Conservation (phyloP, 306 rosid species). For the Begonia fuchsioides region DNA sequence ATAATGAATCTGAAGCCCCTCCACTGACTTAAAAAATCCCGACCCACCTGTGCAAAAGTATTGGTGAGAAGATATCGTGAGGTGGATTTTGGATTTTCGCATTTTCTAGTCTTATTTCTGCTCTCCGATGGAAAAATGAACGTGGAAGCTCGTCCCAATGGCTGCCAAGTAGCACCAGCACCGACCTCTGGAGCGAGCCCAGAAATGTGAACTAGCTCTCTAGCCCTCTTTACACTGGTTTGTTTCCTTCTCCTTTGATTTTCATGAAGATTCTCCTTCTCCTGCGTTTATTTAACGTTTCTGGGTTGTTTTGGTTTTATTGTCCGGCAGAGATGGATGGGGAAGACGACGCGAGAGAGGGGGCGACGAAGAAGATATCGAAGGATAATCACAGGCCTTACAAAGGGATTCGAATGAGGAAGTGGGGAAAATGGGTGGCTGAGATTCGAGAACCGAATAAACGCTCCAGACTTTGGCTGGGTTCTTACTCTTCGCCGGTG, state of each 20-base stretch:
- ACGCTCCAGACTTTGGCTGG: slow-evolving; percentile 95
- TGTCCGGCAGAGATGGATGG: slow-evolving; percentile 5
- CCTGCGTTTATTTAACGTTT: background rate
- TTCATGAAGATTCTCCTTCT: slow-evolving; percentile 21
- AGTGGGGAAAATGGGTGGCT: too few relatives aligned
- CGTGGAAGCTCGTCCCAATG: slow-evolving; percentile 60
- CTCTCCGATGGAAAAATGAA: slow-evolving; percentile 21
- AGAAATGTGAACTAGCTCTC: background rate
- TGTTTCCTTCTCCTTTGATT: slow-evolving; percentile 13
- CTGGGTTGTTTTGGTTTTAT: background rate
- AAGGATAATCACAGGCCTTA: slow-evolving; percentile 45
- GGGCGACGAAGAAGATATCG: slow-evolving; percentile 19
- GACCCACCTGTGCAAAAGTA: background rate
- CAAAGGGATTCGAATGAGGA: slow-evolving; percentile 98
- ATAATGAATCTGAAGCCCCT: too few relatives aligned
- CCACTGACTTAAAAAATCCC: too few relatives aligned
- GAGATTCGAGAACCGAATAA: too few relatives aligned
- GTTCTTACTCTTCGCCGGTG: slow-evolving; percentile 81
- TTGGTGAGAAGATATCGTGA: slow-evolving; percentile 19
- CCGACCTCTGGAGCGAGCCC: background rate
- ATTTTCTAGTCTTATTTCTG: background rate
- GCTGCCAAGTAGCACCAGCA: slow-evolving; percentile 37
- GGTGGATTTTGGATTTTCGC: slow-evolving; percentile 24
- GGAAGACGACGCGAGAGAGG: slow-evolving; percentile 19
- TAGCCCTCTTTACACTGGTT: background rate